Evolutionary conservation across 179 eudicot genomes (phyloP), one percentile per base, ranked within the genome.

Genomic region (Heliamphora pulchella): DNA sequence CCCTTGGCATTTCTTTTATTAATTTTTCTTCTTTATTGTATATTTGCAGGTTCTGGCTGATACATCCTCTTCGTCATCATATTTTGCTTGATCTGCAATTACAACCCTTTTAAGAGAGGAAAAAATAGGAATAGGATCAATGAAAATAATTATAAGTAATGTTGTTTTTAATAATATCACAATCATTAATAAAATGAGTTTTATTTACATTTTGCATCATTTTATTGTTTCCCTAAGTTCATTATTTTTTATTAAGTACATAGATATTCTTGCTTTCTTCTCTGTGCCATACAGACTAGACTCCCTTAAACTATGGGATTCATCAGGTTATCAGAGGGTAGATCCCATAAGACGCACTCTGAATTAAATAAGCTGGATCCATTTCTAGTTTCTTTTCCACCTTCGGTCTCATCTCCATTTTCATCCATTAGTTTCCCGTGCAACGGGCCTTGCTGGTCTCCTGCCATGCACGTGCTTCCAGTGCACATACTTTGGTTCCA

Each of bases 41-140:
- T 61, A 4, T 62, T 81, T 89, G 90, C 97, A 95, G 98, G 91
- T 95, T 67, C 94, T 95, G 80, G 97, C 94, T 81, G 97, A 95
- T 90, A 95, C 97, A 81, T 90, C 98, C 18, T 91, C 98, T 48
- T 95, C 97, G 10, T 93, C 74, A 17, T 71, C 74, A 48, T 71
- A 71, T 71, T 71, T 71, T 71, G 74, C 55, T 8, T 47, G 74
- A 71, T 71, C 53, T 47, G 8, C 39, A 67, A 11, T 67, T 67
- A 14, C 71, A 41, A 17, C 51, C 11, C 9, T 71, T 13, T 47
- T 47, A n/a, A 18, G 55, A n/a, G 54, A 46, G 55, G 39, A 47
- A 46, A 17, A 46, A 46, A 47, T 72, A 72, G 75, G 43, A 72
- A 72, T 74, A 54, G 63, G 62, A 74, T 31, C 5, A 13, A 39